Percentiles rank a stretch among this genome's conserved stretches.
Evolutionary conservation across 169 alveolate species (phyloP).

Genomic region (Cryptosporidium felis): DNA sequence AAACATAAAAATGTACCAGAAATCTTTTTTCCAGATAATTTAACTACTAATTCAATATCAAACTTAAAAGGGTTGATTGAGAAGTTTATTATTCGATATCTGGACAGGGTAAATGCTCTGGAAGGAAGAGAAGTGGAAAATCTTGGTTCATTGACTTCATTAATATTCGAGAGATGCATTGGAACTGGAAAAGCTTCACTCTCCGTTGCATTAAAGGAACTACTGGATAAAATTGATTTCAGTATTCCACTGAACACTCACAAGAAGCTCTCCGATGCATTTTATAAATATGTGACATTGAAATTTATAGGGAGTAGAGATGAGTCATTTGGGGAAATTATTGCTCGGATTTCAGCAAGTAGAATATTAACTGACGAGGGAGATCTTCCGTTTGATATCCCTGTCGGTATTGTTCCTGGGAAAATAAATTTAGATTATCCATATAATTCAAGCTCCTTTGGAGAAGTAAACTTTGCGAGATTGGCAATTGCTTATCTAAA

Average conservation of each 20-base stretch:
- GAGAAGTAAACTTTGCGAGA: constrained; percentile 52
- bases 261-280: constrained; percentile 25
- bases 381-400: constrained; percentile 52
- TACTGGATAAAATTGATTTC: background rate
- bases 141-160: background rate
- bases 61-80: constrained; percentile 8
- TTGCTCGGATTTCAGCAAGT: constrained; percentile 3
- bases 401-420: constrained; percentile 58
- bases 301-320: constrained; percentile 46
- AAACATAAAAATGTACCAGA: background rate
- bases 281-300: constrained; percentile 5
- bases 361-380: constrained; percentile 47
- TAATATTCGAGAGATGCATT: background rate
- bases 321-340: constrained; percentile 19
- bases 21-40: constrained; percentile 2
- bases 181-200: background rate
- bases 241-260: background rate
- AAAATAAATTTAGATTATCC: background rate
- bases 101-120: background rate
- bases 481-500: constrained; percentile 43
- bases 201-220: background rate
- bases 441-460: constrained; percentile 39
- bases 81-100: background rate
- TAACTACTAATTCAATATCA: background rate
- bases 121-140: constrained; percentile 5